Conservation (phyloP, 495 filamentous ascomycete genomes). For the Aspergillus nidulans region DNA sequence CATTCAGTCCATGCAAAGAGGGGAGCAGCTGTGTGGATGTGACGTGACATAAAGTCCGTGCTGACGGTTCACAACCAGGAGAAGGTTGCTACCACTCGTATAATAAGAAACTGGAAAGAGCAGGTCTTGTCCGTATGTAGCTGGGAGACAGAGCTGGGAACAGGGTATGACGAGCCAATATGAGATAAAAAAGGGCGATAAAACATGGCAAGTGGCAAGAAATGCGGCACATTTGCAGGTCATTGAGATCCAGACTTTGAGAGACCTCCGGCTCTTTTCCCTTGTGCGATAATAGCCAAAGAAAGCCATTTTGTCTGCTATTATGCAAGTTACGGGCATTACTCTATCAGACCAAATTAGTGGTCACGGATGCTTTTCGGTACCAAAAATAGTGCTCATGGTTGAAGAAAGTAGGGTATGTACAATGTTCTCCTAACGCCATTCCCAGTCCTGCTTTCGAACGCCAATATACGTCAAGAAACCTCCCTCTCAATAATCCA, state of each 20-base stretch:
- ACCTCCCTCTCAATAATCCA: not conserved
- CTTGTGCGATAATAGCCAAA: not conserved
- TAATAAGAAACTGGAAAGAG: not conserved
- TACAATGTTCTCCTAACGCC: conserved; percentile 10
- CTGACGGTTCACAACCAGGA: not conserved
- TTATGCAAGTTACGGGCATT: not conserved
- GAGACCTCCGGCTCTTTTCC: not conserved
- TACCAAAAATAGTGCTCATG: not conserved
- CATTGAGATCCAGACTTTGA: not conserved
- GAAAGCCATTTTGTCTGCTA: not conserved
- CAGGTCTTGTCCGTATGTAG: not conserved
- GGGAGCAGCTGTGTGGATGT: too few species aligned
- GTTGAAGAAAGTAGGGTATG: conserved; percentile 8
- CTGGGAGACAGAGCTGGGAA: not conserved
- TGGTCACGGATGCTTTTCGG: not conserved
- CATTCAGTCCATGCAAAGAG: too few species aligned
- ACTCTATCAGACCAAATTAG: not conserved
- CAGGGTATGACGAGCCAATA: not conserved
- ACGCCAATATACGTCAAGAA: conserved; percentile 7
- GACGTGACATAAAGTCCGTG: not conserved
- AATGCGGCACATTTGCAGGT: not conserved
- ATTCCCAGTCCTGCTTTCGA: not conserved
- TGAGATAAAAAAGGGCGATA: not conserved
- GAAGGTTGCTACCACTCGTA: not conserved
- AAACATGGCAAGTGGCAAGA: not conserved